Base-by-base conservation (phyloP, 225 moss, liverwort and hornwort species). In the Bryoerythrophyllum caledonicum region DNA sequence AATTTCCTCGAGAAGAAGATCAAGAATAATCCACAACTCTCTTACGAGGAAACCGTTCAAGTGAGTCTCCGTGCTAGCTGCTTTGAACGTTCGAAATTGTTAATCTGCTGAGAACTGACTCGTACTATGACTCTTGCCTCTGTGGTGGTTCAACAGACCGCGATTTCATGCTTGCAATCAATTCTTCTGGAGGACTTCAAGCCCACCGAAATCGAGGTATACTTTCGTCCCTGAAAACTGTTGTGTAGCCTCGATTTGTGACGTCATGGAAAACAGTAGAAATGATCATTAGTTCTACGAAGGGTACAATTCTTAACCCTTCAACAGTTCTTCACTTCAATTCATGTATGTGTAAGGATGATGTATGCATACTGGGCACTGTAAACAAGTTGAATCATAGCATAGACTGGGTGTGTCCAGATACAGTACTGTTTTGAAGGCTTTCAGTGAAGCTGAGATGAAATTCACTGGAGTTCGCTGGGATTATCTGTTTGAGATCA, bases 1-100 rank as follows among this genome's bases (percentile, higher is more conserved):
- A 97, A 97, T 70, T 97, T 97, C 54, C 71, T 97, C 82, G 94
- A 97, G 76, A 94, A 97, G 86, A 97, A 97, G 81, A 87, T 97
- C 72, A 97, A 97, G 81, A 94, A 89, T 76, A 90, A 93, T 73
- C 94, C 94, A 0, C 86, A 97, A 82, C 76, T 94, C 28, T 85
- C 94, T n/a, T 94, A 90, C 44, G 92, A 97, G 55, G 96, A 93
- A 73, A 91, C 94, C 82, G 92, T 97, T 53, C 94, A 97, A 89
- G 94, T 97, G 82, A 30, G 76, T 69, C 30, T 49, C 34, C 23
- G 48, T 61, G 5, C n/a, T 65, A 19, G 51, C 21, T 80, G 17
- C 43, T 65, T 44, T 57, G 37, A 64, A 6, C 26, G 30, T 61
- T 57, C 14, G 59, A 53, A 27, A 54, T 41, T 8, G 49, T 62